Evolutionary conservation across 345 rosid species (phyloP), one percentile per base, ranked within the genome.

Genomic region (Cochlearia excelsa): DNA sequence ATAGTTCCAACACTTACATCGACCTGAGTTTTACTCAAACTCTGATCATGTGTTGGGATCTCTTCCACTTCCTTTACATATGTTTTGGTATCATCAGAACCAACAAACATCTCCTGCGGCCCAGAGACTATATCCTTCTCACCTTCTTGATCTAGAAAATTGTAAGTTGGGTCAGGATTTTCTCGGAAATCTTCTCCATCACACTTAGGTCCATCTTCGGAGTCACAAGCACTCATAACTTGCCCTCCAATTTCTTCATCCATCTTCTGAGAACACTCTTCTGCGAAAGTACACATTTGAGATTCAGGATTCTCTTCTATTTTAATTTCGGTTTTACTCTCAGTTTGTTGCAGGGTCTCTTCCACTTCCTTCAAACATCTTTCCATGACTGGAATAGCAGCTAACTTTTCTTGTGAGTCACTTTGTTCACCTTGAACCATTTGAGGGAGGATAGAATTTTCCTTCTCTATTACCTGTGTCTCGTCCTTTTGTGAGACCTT

Each of bases 81-180:
- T 23, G 68, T 34, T 63, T 70, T 69, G 29, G 69, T 31, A 39
- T 61, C 71, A 70, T 59, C 66, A 51, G 35, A 38, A 57, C 57
- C 35, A 74, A 60, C 71, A 29, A 44, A 46, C 30, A 47, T 54
- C 54, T 75, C 75, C 30, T 35, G 52, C 57, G 69, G 50, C 66
- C 16, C 55, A 62, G 65, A 46, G 49, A 58, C 45, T 38, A 51
- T 64, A 39, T 58, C 70, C 46, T 46, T 51, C 51, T 70, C 71
- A 65, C 71, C 81, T 70, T 72, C 80, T 61, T 26, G 75, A 63
- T 69, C 65, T 51, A 47, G 58, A 55, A 56, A 40, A 73, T 28
- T 74, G 69, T 46, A 40, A 56, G 58, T 58, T 45, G 72, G 69
- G 67, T 68, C 68, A 51, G 47, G 11, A 45, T 51, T 47, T 23